phyloP scores from a whole-genome alignment of 192 early-diverging fungal species.

The Cladochytrium replicatum region DNA sequence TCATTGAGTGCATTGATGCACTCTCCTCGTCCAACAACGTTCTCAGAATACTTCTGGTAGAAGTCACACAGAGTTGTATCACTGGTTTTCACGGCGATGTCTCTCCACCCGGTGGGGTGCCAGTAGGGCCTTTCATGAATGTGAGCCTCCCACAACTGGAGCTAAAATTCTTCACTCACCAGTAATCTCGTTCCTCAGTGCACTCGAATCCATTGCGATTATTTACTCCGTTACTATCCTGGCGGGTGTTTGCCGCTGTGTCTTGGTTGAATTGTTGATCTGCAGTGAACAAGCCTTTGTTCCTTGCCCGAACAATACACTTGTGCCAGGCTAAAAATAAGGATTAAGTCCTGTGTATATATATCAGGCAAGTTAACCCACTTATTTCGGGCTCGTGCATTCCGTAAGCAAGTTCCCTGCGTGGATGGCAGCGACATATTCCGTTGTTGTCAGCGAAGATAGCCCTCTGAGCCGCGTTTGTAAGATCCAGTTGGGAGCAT shows the following conservation, averaged over 20 bases:
- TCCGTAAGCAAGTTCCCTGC: no score
- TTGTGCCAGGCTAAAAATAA: no score
- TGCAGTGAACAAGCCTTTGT: slow-evolving; percentile 22
- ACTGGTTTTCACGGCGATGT: slow-evolving; percentile 21
- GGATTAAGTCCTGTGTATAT: no score
- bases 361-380: no score
- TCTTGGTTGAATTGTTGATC: slow-evolving; percentile 26
- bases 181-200: slow-evolving; percentile 19
- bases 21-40: slow-evolving; percentile 15
- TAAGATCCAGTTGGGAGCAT: no score
- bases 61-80: slow-evolving; percentile 10
- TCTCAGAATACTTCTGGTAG: slow-evolving; percentile 19
- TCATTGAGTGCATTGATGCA: slow-evolving; percentile 20
- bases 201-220: slow-evolving; percentile 31
- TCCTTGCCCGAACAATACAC: slow-evolving; percentile 18
- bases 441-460: no score
- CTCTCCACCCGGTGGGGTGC: slow-evolving; percentile 32
- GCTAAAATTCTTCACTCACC: background rate
- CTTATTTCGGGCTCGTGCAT: no score
- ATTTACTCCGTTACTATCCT: slow-evolving; percentile 17
- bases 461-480: no score
- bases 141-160: slow-evolving; percentile 18
- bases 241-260: slow-evolving; percentile 25
- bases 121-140: slow-evolving; percentile 34
- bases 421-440: no score